These are phyloP conservation scores for Crithidia sp. DNA, from an alignment of 208 protist genomes.

Conservation along the genomic window DNA sequence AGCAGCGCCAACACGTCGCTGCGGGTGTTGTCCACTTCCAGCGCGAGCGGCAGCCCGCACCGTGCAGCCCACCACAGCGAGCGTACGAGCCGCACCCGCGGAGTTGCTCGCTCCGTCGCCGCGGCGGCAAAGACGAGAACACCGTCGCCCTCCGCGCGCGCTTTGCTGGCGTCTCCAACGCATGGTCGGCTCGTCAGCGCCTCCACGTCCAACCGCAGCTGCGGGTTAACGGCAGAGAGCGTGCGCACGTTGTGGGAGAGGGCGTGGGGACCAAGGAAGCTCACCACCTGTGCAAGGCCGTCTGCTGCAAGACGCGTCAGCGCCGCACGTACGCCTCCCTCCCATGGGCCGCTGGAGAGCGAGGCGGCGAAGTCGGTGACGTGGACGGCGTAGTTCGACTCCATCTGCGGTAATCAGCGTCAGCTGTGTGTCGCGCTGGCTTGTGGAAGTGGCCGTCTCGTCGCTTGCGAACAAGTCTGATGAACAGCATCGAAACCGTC, in stretches of 20 bases:
- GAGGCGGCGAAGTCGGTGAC: not conserved
- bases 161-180: not conserved
- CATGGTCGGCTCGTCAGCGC: not conserved
- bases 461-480: too few relatives aligned
- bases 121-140: not conserved
- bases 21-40: not conserved
- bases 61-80: slow-evolving; percentile 6
- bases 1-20: not conserved
- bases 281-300: slow-evolving; percentile 14
- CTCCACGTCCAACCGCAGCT: slow-evolving; percentile 8
- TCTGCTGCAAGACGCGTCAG: not conserved
- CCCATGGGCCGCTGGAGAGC: not conserved
- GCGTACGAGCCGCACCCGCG: not conserved
- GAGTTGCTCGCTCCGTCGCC: not conserved
- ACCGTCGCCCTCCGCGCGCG: not conserved
- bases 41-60: not conserved
- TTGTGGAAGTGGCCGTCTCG: too few relatives aligned
- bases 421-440: too few relatives aligned
- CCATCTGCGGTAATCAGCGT: too few relatives aligned
- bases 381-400: not conserved
- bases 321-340: not conserved
- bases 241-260: not conserved
- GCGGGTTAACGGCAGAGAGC: not conserved
- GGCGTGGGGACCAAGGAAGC: not conserved
- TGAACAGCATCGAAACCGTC: too few relatives aligned